These are phyloP conservation scores for Kwoniella sp. DNA, from an alignment of 768 basidiomycete genomes.

Conservation along the genomic window DNA sequence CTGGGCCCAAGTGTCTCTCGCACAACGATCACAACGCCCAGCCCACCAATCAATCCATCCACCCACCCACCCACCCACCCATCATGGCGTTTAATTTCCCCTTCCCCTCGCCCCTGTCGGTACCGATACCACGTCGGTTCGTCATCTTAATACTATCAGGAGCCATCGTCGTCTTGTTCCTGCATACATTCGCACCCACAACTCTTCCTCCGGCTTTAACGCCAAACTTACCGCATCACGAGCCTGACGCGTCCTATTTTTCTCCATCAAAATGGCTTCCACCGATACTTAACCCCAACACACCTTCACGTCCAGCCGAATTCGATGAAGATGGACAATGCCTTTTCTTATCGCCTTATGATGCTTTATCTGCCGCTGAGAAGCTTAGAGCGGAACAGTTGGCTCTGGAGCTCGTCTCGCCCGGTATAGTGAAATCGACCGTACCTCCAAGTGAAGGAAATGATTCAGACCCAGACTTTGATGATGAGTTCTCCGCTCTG, in stretches of 20 bases:
- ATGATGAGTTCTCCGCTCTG: conserved; percentile 28
- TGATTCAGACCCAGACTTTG: conserved; percentile 35
- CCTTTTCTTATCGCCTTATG: conserved; percentile 53
- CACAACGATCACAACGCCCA: too few relatives aligned
- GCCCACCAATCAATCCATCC: too few relatives aligned
- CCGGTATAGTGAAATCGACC: conserved; percentile 43
- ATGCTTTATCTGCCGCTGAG: conserved; percentile 45
- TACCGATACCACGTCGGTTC: conserved; percentile 49
- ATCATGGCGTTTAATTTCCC: conserved; percentile 32
- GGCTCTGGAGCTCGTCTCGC: conserved; percentile 43
- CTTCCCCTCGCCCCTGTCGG: conserved; percentile 31
- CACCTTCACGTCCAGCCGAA: conserved; percentile 40
- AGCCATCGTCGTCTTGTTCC: conserved; percentile 42
- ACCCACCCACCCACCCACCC: too few relatives aligned
- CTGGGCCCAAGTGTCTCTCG: too few relatives aligned
- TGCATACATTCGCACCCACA: conserved; percentile 47
- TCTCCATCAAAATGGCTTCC: conserved; percentile 54
- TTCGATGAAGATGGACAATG: conserved; percentile 55
- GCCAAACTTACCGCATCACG: conserved; percentile 34
- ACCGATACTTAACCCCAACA: conserved; percentile 43
- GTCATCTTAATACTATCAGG: conserved; percentile 40
- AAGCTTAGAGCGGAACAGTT: conserved; percentile 47
- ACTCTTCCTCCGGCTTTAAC: conserved; percentile 37
- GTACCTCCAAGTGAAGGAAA: conserved; percentile 21
- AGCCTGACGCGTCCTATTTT: conserved; percentile 42